Percentiles rank a stretch among this genome's conserved stretches.
Evolutionary conservation across 176 grass and related monocot species (phyloP).

Genomic region (Poa annua): DNA sequence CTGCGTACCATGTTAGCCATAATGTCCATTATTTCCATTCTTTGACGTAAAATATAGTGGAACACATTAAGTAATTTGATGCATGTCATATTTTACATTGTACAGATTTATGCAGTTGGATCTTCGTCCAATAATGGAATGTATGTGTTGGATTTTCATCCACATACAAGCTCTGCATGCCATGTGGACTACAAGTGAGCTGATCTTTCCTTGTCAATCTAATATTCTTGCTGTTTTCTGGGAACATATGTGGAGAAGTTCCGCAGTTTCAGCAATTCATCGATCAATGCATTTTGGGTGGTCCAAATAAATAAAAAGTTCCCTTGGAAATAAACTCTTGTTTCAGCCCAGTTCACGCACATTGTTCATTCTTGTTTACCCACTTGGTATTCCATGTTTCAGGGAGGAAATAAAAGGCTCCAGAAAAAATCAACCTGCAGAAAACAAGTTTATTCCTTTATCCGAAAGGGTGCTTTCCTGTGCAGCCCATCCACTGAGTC

Average conservation of each 20-base stretch:
- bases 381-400: constrained; percentile 42
- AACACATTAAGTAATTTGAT: constrained; percentile 24
- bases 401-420: constrained; percentile 61
- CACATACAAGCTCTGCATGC: constrained; percentile 70
- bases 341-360: not conserved
- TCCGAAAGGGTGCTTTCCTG: constrained; percentile 72
- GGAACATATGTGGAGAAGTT: constrained; percentile 16
- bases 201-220: constrained; percentile 28
- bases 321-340: constrained; percentile 8
- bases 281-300: not conserved
- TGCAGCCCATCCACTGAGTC: constrained; percentile 69
- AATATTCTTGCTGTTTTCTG: constrained; percentile 26
- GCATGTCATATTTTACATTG: constrained; percentile 12
- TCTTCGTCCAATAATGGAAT: constrained; percentile 72
- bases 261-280: constrained; percentile 13
- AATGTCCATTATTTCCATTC: constrained; percentile 14
- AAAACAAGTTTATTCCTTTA: constrained; percentile 73
- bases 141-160: constrained; percentile 84
- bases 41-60: constrained; percentile 18
- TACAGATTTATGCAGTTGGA: constrained; percentile 83
- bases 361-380: constrained; percentile 26
- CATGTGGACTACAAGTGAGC: constrained; percentile 85
- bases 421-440: constrained; percentile 36
- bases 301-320: not conserved
- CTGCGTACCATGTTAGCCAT: not conserved